Evolutionary conservation across 225 moss, liverwort and hornwort genomes (phyloP).

Genomic region (Asterella californica): DNA sequence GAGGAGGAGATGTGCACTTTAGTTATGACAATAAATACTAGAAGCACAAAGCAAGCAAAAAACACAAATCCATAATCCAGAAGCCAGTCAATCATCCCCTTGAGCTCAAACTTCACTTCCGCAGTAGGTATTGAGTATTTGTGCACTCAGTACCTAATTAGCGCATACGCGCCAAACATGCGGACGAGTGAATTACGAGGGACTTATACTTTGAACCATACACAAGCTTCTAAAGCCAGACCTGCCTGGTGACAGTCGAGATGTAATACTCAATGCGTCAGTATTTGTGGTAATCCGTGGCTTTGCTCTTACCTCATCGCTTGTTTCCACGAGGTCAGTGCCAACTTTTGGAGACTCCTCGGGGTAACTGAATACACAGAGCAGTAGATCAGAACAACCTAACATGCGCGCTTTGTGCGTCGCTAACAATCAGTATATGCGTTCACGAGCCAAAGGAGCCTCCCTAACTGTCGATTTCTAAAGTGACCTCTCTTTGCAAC

Average conservation of each 20-base stretch:
- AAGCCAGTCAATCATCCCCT: no score
- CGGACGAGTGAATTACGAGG: no score
- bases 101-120: no score
- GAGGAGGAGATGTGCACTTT: no score
- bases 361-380: slow-evolving; percentile 23
- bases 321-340: slow-evolving; percentile 30
- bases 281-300: neutral
- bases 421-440: neutral
- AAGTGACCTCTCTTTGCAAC: no score
- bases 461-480: neutral
- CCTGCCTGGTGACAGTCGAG: neutral
- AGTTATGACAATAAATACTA: no score
- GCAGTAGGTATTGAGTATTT: no score
- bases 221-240: neutral
- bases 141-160: no score
- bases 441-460: neutral
- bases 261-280: neutral
- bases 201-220: no score
- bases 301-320: slow-evolving; percentile 28
- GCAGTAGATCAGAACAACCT: neutral
- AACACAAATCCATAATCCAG: no score
- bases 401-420: neutral
- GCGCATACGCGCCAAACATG: no score
- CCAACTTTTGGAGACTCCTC: slow-evolving; percentile 26
- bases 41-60: no score